Conservation (phyloP, 306 rosid genomes). For the Castanea mollissima region DNA sequence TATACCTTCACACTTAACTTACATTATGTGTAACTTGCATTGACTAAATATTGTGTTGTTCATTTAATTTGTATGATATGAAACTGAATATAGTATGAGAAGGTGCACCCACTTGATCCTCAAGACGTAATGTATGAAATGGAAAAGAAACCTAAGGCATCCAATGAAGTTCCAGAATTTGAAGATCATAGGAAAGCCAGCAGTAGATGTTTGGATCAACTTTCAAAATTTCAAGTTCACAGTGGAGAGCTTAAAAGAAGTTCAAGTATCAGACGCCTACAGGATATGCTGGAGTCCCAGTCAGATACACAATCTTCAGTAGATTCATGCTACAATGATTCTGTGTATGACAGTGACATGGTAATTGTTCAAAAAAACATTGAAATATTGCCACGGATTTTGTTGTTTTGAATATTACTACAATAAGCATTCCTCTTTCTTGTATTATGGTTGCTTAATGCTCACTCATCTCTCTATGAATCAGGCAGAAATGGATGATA, state of each 20-base stretch:
- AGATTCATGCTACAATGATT: slow-evolving; percentile 35
- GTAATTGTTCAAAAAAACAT: slow-evolving; percentile 32
- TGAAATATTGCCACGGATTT: neutral
- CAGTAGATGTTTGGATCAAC: slow-evolving; percentile 15
- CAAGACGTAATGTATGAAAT: slow-evolving; percentile 25
- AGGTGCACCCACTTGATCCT: slow-evolving; percentile 52
- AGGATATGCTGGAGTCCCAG: slow-evolving; percentile 36
- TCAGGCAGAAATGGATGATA: slow-evolving; percentile 38
- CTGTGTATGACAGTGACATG: slow-evolving; percentile 29
- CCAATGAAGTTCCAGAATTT: slow-evolving; percentile 25
- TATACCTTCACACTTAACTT: neutral
- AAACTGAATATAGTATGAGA: slow-evolving; percentile 45
- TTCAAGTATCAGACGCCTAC: slow-evolving; percentile 36
- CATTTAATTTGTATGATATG: slow-evolving; percentile 20
- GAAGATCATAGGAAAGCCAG: slow-evolving; percentile 26
- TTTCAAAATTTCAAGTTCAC: slow-evolving; percentile 19
- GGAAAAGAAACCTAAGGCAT: slow-evolving; percentile 21
- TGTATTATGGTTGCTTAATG: slow-evolving; percentile 9
- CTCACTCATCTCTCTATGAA: slow-evolving; percentile 9
- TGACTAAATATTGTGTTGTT: neutral
- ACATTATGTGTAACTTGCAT: neutral
- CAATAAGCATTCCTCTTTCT: slow-evolving; percentile 7
- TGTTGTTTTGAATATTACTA: slow-evolving; percentile 10
- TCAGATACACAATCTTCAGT: slow-evolving; percentile 32
- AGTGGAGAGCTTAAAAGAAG: slow-evolving; percentile 17